Conservation (phyloP, 768 basidiomycete genomes). For the Psilocybe cyanescens region DNA sequence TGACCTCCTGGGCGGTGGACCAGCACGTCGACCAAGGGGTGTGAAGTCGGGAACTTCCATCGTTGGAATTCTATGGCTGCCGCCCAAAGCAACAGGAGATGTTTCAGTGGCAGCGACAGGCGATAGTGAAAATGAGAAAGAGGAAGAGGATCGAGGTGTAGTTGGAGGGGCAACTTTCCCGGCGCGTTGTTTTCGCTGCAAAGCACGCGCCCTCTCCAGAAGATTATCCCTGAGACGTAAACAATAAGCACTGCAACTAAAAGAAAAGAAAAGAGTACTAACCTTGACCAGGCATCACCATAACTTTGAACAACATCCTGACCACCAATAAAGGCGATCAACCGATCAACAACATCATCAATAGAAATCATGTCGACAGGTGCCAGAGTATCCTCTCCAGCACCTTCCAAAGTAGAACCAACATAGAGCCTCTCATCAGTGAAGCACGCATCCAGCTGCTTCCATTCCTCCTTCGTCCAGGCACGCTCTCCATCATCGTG, state of each 20-base stretch:
- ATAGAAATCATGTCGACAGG: slow-evolving; percentile 55
- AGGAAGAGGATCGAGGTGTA: slow-evolving; percentile 35
- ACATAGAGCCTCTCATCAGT: slow-evolving; percentile 67
- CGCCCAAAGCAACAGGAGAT: slow-evolving; percentile 7
- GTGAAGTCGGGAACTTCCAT: slow-evolving; percentile 60
- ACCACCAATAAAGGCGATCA: slow-evolving; percentile 54
- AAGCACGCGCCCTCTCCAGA: slow-evolving; percentile 51
- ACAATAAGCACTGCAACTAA: background rate
- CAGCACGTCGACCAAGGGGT: slow-evolving; percentile 40
- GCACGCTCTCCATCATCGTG: slow-evolving; percentile 24
- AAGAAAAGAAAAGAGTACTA: slow-evolving; percentile 23
- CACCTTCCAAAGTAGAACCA: slow-evolving; percentile 29
- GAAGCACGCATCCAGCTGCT: slow-evolving; percentile 76
- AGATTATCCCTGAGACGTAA: slow-evolving; percentile 49
- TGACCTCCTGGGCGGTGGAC: slow-evolving; percentile 28
- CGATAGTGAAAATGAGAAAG: slow-evolving; percentile 21
- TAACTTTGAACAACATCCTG: slow-evolving; percentile 37
- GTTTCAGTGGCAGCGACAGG: background rate
- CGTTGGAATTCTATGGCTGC: slow-evolving; percentile 19
- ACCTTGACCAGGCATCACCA: slow-evolving; percentile 65
- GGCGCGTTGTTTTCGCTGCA: slow-evolving; percentile 62
- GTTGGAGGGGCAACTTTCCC: slow-evolving; percentile 63
- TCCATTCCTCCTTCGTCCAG: slow-evolving; percentile 85
- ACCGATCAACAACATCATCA: slow-evolving; percentile 64
- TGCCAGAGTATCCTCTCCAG: slow-evolving; percentile 42